Base-by-base conservation (phyloP, 2,329 filamentous ascomycete genomes). In the Scolecobasidium constrictum region DNA sequence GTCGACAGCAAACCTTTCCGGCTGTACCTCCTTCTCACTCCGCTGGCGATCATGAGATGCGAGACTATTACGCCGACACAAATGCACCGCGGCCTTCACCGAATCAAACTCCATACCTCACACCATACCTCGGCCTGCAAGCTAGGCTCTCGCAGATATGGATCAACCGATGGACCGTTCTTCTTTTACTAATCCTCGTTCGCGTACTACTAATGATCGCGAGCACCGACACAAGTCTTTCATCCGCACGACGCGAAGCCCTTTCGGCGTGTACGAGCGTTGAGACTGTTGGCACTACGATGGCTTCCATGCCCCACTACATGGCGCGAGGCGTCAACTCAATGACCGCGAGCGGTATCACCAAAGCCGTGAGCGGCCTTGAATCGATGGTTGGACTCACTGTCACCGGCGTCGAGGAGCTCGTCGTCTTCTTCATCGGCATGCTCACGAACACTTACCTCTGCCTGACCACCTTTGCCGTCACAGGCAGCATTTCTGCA, bases 221-320 rank as follows among this genome's bases (percentile, higher is more conserved):
- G 43, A 74, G 75, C 52, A 74, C 95, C 49, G 72, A 87, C 57
- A 71, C 77, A 52, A 79, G 88, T 57, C 75, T 96, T 49, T 76
- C 64, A 42, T 78, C 79, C 44, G 90, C 92, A 38, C 82, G 86
- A 60, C 63, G 68, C 44, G 80, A 94, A 68, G 90, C 92, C 18
- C 74, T 94, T 42, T 82, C 85, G 41, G 87, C 90, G 49, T 98
- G 92, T 62, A 86, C 81, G 45, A 83, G 84, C 59, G 90, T 96
- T 38, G 90, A 98, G 66, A 86, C 86, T 51, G 77, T 94, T 52
- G 92, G 90, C 49, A 95, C 87, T 59, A 76, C 86, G 47, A 90
- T 98, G 86, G 92, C 90, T 31, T 96, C 92, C 28, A 94, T 96
- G 87, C 92, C 92, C 45, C 83, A 95, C 63, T 96, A 94, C 65